Base-by-base conservation (phyloP, 2,329 filamentous ascomycete species). In the Myriosclerotinia curreyana region DNA sequence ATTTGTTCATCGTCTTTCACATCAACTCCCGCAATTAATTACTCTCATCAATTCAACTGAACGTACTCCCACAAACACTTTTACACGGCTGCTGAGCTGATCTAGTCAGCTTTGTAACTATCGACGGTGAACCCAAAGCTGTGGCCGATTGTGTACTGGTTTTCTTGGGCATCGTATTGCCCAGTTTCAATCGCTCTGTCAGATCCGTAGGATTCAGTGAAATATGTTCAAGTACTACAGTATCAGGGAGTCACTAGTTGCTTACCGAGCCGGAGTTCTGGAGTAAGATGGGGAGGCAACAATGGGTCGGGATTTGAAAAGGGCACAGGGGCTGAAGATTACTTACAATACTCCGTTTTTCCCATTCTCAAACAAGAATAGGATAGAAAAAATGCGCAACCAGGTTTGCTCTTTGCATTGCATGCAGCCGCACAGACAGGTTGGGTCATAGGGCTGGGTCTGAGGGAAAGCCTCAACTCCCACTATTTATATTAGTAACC, bases 341-440 rank as follows among this genome's bases (percentile, higher is more conserved):
- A 25, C 55, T 59, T 38, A 59, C 55, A 75, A 74, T 38, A 76
- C 76, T 36, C 73, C 68, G 6, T 75, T 71, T 15, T 51, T 62
- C 34, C 74, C 74, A 67, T 78, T 77, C 70, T 73, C 74, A 60
- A 72, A 71, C 20, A 77, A 65, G 44, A 79, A 65, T 76, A 79
- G 2, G 76, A 72, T 56, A 76, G 75, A 69, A 77, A 76, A 73
- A 75, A 76, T n/a, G 65, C 64, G 64, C 71, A 71, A 42, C 68
- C 63, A 44, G 69, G 69, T 12, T 60, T 68, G 38, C 67, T 69
- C 59, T 67, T 67, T 36, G 65, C 49, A 34, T 31, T 65, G 63
- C 72, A 76, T 34, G 67, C 67, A 15, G 69, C 69, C 20, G 71
- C 69, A 60, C 75, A 77, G n/a, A 74, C 69, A 34, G 67, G 67